Base-by-base conservation (phyloP, 352 stramenopile species). In the Phytopythium aichiense region DNA sequence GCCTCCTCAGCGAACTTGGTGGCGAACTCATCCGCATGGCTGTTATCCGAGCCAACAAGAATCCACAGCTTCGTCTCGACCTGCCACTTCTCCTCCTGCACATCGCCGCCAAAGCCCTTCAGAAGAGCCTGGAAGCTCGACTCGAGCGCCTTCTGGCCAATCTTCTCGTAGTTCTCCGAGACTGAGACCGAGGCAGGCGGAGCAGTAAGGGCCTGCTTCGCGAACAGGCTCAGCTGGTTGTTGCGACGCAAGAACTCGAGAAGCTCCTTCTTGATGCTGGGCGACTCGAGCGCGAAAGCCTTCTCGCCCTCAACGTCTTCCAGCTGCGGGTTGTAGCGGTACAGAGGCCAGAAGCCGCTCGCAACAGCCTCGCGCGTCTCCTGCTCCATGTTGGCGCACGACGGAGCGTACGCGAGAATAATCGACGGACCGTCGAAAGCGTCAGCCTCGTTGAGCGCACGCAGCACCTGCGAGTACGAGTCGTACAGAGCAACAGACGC, bases 241-340 rank as follows among this genome's bases (percentile, higher is more conserved):
- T 96, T 93, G 59, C 90, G 81, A 65, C 92, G 79, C 43, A 98
- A 70, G 76, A 98, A 98, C 35, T 75, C 72, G 15, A 92, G 74
- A 28, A 97, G 70, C 61, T 97, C 91, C 68, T 95, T 92, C 72
- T 94, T 92, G 59, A 98, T 89, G 58, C 88, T 96, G 20, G 91
- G 88, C 30, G 84, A 96, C 71, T 98, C 91, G 23, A 96, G 76
- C n/a, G 87, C 73, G 56, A 97, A 96, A 57, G 88, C 79, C 67
- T 89, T 97, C 69, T 97, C 89, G 42, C 84, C 87, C 2, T 84
- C 75, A 30, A 89, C 74, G 30, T 89, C 79, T 35, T 90, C 79
- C 9, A 94, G 72, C 49, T 85, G 50, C 38, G 90, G 90, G 67
- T 96, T 94, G 78, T 94, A 96, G n/a, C 88, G 84, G 75, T 97